A percentile compares a stretch with the other conserved stretches of the same genome.
Conservation (phyloP, 208 protist genomes). For the Trypanosoma brucei region DNA sequence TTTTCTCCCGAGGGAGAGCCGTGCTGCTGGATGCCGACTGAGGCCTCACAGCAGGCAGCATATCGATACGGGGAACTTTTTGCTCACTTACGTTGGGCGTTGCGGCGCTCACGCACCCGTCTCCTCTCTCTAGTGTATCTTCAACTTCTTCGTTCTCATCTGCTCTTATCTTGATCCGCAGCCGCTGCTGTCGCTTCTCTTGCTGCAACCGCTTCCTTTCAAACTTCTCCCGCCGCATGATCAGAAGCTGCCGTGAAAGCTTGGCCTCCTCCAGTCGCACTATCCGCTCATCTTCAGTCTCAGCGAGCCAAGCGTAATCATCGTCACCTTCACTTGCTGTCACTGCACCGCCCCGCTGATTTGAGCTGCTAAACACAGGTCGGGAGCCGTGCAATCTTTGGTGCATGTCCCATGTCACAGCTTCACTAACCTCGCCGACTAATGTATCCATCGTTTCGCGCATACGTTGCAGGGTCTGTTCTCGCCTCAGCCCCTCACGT, state of each 20-base stretch:
- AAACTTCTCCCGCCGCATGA: neutral
- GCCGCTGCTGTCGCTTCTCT: neutral
- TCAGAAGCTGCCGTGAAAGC: neutral
- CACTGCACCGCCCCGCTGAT: neutral
- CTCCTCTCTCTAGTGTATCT: too few species aligned
- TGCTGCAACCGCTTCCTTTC: neutral
- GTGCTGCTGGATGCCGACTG: too few species aligned
- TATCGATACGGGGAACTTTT: too few species aligned
- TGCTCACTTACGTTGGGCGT: too few species aligned
- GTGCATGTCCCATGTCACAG: constrained; percentile 47
- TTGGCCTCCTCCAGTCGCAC: constrained; percentile 2
- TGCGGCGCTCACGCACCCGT: too few species aligned
- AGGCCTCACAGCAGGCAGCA: too few species aligned
- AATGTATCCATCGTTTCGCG: constrained; percentile 35
- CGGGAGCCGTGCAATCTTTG: constrained; percentile 18
- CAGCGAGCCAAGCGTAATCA: neutral
- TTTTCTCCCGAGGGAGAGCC: too few species aligned
- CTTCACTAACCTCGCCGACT: constrained; percentile 42
- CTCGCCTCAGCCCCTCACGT: constrained; percentile 13
- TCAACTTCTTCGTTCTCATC: too few species aligned
- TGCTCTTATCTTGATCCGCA: neutral
- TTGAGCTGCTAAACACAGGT: neutral
- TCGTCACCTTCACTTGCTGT: neutral
- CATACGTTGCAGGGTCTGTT: constrained; percentile 21
- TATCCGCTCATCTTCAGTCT: constrained; percentile 5